Percentiles rank a stretch among this genome's conserved stretches.
phyloP scores from a whole-genome alignment of 495 filamentous ascomycete genomes.

The Haplographium delicatum region DNA sequence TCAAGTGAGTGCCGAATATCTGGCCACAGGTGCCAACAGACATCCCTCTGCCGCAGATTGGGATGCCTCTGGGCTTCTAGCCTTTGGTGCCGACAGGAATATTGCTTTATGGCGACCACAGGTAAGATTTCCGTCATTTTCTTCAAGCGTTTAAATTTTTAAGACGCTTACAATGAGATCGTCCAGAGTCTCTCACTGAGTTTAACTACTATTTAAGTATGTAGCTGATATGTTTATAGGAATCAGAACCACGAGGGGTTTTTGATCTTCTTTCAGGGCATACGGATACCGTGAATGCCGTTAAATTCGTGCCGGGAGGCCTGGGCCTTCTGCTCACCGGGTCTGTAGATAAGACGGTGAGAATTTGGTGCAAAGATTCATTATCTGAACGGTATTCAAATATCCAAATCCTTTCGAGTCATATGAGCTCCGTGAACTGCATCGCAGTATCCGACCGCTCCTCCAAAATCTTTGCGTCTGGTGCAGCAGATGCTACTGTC shows the following conservation, averaged over 20 bases:
- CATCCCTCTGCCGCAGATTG: constrained; percentile 89
- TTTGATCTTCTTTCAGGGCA: constrained; percentile 72
- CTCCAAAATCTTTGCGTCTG: constrained; percentile 56
- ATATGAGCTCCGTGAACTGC: constrained; percentile 73
- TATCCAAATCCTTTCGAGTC: constrained; percentile 50
- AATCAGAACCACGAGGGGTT: constrained; percentile 44
- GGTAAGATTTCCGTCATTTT: constrained; percentile 39
- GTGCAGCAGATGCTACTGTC: constrained; percentile 77
- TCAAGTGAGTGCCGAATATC: constrained; percentile 40
- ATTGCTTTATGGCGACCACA: constrained; percentile 83
- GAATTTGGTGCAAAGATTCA: constrained; percentile 58
- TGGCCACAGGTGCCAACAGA: constrained; percentile 84
- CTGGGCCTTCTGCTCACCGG: constrained; percentile 62
- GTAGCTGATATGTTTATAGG: constrained; percentile 9
- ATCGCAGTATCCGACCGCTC: constrained; percentile 51
- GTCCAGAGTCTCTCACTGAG: no score
- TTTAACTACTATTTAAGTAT: no score
- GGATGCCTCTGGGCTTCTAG: constrained; percentile 65
- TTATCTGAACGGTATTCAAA: constrained; percentile 28
- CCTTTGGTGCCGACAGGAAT: constrained; percentile 85
- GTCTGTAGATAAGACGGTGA: constrained; percentile 73
- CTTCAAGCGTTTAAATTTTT: no score
- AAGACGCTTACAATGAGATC: no score
- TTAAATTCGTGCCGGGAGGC: constrained; percentile 64
- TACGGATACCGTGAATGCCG: constrained; percentile 72